Base-by-base conservation (phyloP, 129 eudicot species). In the Flaveria trinervia region DNA sequence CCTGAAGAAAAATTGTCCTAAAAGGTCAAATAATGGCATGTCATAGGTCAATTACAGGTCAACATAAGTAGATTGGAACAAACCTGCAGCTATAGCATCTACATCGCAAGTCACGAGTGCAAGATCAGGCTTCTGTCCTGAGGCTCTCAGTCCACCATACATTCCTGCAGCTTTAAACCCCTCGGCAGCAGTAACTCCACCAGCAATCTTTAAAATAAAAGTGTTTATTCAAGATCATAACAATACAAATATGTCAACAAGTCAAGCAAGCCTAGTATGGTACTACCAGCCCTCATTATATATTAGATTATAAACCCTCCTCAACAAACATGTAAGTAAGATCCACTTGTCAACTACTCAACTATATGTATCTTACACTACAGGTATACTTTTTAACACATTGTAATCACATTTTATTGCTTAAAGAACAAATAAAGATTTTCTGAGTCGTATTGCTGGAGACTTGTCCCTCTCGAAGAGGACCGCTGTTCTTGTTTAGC, bases 151-250 rank as follows among this genome's bases (percentile, higher is more conserved):
- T 71, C 98, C 98, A 71, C 88, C 98, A 72, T 93, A 93, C 89
- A 93, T 86, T 1, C 98, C 98, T 49, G 91, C 92, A 65, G 98
- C 98, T 77, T 90, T 93, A 79, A 93, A 93, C 70, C 97, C 98
- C 77, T 89, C 85, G 4, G 98, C 96, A 79, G 97, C 98, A 80
- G 96, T 87, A 70, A 93, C 92, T 79, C 98, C 98, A 45, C 98
- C 98, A 52, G 91, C 89, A 82, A 93, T 87, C 98, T 93, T 76
- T 16, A 79, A 14, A 81, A 22, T 79, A 66, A 68, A 72, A 18
- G 13, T 0, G 11, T n/a, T 76, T 76, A 33, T 56, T 76, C 65
- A 50, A 10, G 9, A 10, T 13, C 62, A 65, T 33, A 20, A 26
- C 50, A 10, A 10, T 46, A 48, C 49, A 46, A 61, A 51, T 13